Evolutionary conservation across 768 basidiomycete genomes (phyloP).

Genomic region (Leucocoprinus leucothites): DNA sequence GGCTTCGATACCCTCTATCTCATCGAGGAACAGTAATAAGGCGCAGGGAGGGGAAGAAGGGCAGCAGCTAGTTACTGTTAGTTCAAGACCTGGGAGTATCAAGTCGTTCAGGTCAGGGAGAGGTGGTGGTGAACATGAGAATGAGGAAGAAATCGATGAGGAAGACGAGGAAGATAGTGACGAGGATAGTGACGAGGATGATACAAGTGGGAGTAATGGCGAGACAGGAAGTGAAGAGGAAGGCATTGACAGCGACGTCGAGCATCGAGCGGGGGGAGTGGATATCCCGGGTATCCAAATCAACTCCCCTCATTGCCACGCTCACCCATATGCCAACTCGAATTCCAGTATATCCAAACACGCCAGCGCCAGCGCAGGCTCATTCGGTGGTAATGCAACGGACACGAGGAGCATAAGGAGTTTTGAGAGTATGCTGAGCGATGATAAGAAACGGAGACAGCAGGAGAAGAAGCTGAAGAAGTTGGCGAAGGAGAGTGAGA

Average conservation of each 20-base stretch:
- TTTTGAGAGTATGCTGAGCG: constrained; percentile 83
- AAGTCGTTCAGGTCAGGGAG: constrained; percentile 27
- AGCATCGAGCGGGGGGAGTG: constrained; percentile 33
- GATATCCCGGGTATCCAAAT: constrained; percentile 12
- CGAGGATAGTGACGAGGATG: constrained; percentile 28
- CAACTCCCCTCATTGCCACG: constrained; percentile 6
- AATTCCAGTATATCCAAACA: background rate
- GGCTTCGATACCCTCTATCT: constrained; percentile 51
- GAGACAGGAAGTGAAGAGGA: constrained; percentile 29
- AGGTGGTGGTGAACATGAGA: constrained; percentile 35
- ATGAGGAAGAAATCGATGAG: constrained; percentile 36
- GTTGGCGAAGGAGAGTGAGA: background rate
- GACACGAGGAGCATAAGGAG: constrained; percentile 80
- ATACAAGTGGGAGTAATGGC: constrained; percentile 36
- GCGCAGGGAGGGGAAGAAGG: constrained; percentile 32
- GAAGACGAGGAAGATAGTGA: constrained; percentile 37
- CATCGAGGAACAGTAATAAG: constrained; percentile 36
- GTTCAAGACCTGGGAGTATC: constrained; percentile 37
- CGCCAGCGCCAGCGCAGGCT: constrained; percentile 15
- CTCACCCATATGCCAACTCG: background rate
- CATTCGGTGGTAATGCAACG: constrained; percentile 26
- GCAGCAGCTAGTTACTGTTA: constrained; percentile 44
- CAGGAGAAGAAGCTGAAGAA: constrained; percentile 9
- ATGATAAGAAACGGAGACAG: constrained; percentile 23
- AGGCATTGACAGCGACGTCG: constrained; percentile 29